phyloP scores from a whole-genome alignment of 805 yeast genomes.

The Phaffomyces antillensis region DNA sequence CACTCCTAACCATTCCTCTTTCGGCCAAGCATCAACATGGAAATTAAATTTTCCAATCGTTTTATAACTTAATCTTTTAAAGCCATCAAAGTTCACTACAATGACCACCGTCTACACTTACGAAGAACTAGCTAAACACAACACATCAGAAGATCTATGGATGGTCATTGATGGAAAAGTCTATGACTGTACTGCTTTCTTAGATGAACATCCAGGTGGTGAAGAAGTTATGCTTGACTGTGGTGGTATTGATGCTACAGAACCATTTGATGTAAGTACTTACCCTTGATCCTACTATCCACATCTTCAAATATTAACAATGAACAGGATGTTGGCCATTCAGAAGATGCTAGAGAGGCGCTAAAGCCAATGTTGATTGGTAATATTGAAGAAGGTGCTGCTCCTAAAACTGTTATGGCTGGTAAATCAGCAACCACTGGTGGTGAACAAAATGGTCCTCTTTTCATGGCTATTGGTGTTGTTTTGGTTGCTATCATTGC shows the following conservation, averaged over 20 bases:
- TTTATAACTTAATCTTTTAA: too few relatives aligned
- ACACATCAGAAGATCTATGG: slow-evolving; percentile 75
- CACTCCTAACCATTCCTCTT: too few relatives aligned
- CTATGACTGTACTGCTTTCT: slow-evolving; percentile 64
- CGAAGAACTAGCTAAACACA: slow-evolving; percentile 69
- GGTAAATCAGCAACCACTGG: slow-evolving; percentile 20
- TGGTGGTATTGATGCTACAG: slow-evolving; percentile 82
- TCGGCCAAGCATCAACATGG: too few relatives aligned
- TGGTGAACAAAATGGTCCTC: slow-evolving; percentile 21
- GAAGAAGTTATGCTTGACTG: slow-evolving; percentile 76
- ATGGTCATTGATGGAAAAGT: slow-evolving; percentile 78
- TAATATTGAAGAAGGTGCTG: slow-evolving; percentile 59
- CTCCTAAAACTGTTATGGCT: slow-evolving; percentile 20
- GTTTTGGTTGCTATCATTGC: slow-evolving; percentile 17
- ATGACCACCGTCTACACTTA: slow-evolving; percentile 50
- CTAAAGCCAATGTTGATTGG: slow-evolving; percentile 69
- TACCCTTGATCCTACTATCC: not conserved
- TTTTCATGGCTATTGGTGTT: slow-evolving; percentile 16
- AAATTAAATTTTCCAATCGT: too few relatives aligned
- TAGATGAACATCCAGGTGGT: slow-evolving; percentile 70
- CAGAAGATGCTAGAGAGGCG: slow-evolving; percentile 87
- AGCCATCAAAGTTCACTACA: not conserved
- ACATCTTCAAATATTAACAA: slow-evolving; percentile 1
- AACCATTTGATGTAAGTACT: slow-evolving; percentile 53
- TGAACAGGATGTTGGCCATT: slow-evolving; percentile 83